Evolutionary conservation across 164 flowering plant species (phyloP), one percentile per base, ranked within the genome.

Genomic region (Dillenia turbinata): DNA sequence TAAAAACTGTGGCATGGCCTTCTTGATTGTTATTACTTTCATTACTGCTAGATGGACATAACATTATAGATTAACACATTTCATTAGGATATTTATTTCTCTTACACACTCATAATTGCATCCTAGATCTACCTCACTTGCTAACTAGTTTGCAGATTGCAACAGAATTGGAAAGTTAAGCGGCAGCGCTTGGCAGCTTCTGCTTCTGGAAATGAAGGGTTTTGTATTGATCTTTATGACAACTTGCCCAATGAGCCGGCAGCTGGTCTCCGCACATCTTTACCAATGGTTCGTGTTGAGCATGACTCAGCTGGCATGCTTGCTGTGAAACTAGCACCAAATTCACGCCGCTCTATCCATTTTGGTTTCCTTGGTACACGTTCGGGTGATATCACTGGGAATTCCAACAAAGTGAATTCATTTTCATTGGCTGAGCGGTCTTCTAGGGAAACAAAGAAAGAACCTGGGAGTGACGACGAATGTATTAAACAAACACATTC

Each of bases 131-230:
- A 48, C 56, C 49, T 55, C 16, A 9, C 58, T 64, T 59, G 45
- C 66, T 80, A 57, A 66, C 69, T 72, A 68, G 63, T 66, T 15
- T 15, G 81, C 74, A 90, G 95, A 69, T 83, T 94, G 93, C 99
- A 94, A 86, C 96, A 88, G 63, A 91, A 91, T 67, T 94, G 99
- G 98, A 94, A 94, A 79, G 85, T 94, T 56, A 94, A 94, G 71
- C 71, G 96, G 60, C 97, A 89, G 59, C 92, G 95, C 12, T 22
- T 79, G 75, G 78, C 77, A 40, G 79, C 82, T 73, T 60, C 87
- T 70, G 76, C 82, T 73, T 70, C 93, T 49, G 73, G 85, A 60
- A 88, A 72, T 73, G 96, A 94, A 71, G 96, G 93, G 65, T 94
- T 89, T 76, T 81, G 80, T 43, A 77, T 94, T 71, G 99, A 94